phyloP scores from a whole-genome alignment of 495 filamentous ascomycete genomes.

The Penicillium cosmopolitanum region DNA sequence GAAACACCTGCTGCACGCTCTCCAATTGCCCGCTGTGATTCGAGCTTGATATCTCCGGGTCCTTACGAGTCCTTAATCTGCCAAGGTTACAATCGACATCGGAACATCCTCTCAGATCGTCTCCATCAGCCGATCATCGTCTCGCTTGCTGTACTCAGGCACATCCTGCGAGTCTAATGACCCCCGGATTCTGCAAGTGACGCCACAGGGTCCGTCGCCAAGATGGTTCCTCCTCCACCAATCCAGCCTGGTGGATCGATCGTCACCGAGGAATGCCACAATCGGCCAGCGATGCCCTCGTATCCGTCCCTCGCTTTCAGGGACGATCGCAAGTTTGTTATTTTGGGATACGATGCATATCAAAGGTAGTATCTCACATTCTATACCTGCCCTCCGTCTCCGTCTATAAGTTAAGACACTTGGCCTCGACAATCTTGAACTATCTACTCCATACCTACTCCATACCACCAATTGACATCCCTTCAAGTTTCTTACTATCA shows the following conservation, averaged over 20 bases:
- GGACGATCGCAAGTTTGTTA: slow-evolving; percentile 10
- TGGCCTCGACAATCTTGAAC: neutral
- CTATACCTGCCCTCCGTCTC: neutral
- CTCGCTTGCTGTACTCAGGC: neutral
- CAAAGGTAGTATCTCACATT: slow-evolving; percentile 8
- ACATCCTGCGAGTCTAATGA: slow-evolving; percentile 1
- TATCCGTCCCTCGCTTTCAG: slow-evolving; percentile 10
- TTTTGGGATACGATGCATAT: slow-evolving; percentile 38
- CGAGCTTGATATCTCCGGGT: neutral
- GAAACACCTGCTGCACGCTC: neutral
- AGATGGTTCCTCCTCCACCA: slow-evolving; percentile 5
- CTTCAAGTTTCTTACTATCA: no score
- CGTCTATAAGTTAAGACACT: no score
- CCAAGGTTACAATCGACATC: no score
- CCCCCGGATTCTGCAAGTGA: slow-evolving; percentile 4
- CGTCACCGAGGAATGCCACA: slow-evolving; percentile 7
- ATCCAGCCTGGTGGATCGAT: slow-evolving; percentile 10
- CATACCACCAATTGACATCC: neutral
- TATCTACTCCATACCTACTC: neutral
- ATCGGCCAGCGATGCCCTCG: slow-evolving; percentile 7
- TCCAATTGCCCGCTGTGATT: neutral
- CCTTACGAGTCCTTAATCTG: neutral
- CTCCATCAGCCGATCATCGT: neutral
- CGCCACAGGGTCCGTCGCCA: slow-evolving; percentile 13
- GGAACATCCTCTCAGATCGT: no score